These are phyloP conservation scores for Lecanoromycetidae sp. DNA, from an alignment of 2,329 filamentous ascomycete species.

Conservation along the genomic window DNA sequence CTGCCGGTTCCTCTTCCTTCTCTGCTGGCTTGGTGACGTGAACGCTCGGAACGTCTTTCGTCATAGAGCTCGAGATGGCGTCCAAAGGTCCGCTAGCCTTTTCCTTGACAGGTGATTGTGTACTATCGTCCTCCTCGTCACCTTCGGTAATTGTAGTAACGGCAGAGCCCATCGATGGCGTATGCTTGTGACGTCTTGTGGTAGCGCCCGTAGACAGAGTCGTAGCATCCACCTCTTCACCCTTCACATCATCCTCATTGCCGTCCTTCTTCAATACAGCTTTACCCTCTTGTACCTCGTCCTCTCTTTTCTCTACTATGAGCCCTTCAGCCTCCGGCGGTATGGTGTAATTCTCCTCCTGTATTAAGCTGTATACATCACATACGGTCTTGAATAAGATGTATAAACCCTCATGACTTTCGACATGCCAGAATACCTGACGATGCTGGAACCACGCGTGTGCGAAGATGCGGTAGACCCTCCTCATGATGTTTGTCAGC, in stretches of 20 bases:
- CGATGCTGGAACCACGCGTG: slow-evolving; percentile 98
- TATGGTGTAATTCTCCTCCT: slow-evolving; percentile 90
- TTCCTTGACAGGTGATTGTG: slow-evolving; percentile 2
- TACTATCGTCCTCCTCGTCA: slow-evolving; percentile 54
- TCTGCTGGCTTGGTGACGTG: slow-evolving; percentile 8
- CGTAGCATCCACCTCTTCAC: slow-evolving; percentile 29
- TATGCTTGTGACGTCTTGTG: slow-evolving; percentile 72
- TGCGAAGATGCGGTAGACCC: slow-evolving; percentile 91
- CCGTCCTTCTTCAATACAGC: slow-evolving; percentile 17
- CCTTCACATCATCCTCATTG: slow-evolving; percentile 23
- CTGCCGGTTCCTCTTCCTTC: neutral
- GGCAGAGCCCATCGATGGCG: slow-evolving; percentile 63
- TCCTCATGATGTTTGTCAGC: slow-evolving; percentile 85
- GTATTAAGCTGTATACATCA: slow-evolving; percentile 78
- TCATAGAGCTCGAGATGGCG: neutral
- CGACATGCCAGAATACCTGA: slow-evolving; percentile 87
- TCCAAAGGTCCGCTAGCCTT: neutral
- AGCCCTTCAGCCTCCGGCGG: slow-evolving; percentile 84
- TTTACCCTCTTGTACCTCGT: slow-evolving; percentile 16
- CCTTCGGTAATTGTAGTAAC: slow-evolving; percentile 75
- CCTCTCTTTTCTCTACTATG: slow-evolving; percentile 39
- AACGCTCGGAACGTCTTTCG: slow-evolving; percentile 3
- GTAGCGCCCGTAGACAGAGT: slow-evolving; percentile 51
- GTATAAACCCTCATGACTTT: slow-evolving; percentile 82
- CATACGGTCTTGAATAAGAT: slow-evolving; percentile 96